phyloP scores from a whole-genome alignment of 2,329 filamentous ascomycete genomes.

The Rutstroemia sp. region DNA sequence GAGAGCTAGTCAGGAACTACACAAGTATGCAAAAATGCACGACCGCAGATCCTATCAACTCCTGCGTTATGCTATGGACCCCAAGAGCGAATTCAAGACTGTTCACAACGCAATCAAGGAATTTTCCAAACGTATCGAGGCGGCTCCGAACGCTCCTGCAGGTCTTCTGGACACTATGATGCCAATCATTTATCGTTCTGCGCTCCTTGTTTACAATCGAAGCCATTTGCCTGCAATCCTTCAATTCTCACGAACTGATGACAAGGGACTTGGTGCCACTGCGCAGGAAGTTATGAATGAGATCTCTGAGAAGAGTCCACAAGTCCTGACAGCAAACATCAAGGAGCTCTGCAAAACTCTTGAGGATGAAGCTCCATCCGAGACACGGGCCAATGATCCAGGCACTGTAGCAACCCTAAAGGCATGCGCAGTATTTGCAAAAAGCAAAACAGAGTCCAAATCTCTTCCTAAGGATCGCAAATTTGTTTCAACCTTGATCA shows the following conservation, averaged over 20 bases:
- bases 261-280: conserved; percentile 66
- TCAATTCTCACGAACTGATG: conserved; percentile 76
- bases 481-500: conserved; percentile 72
- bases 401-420: conserved; percentile 85
- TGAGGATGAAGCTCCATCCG: conserved; percentile 69
- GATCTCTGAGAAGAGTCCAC: conserved; percentile 82
- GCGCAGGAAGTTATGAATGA: conserved; percentile 88
- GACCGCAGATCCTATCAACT: conserved; percentile 87
- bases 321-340: conserved; percentile 87
- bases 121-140: conserved; percentile 72
- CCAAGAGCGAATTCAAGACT: conserved; percentile 86
- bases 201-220: conserved; percentile 83
- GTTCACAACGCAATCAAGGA: conserved; percentile 88
- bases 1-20: conserved; percentile 67
- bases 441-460: conserved; percentile 65
- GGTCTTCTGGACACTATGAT: conserved; percentile 70
- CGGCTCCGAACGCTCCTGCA: conserved; percentile 49
- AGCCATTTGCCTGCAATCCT: conserved; percentile 90
- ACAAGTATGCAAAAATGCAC: conserved; percentile 85
- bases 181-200: conserved; percentile 75
- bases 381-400: conserved; percentile 58
- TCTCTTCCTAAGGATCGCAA: conserved; percentile 77
- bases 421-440: conserved; percentile 86
- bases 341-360: conserved; percentile 85
- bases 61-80: conserved; percentile 75